A percentile compares a stretch with the other conserved stretches of the same genome.
These are phyloP conservation scores for Backusella mclennaniae DNA, from an alignment of 192 early-diverging fungal genomes.

Conservation along the genomic window DNA sequence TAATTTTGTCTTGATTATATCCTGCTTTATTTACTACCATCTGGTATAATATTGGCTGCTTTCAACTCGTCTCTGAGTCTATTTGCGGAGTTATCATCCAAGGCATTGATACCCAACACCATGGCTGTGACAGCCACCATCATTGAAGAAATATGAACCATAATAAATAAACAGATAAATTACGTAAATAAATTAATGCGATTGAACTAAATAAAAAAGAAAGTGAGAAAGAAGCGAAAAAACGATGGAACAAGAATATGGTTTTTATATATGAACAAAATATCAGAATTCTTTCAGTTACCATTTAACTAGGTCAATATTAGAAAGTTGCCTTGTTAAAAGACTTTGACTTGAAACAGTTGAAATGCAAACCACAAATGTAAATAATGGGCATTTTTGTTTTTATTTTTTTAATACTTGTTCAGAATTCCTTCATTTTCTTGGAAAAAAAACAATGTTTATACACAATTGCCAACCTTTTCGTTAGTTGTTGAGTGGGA, in stretches of 20 bases:
- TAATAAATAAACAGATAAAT: not conserved
- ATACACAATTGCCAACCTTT: not conserved
- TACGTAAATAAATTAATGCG: not conserved
- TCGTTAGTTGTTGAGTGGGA: no score
- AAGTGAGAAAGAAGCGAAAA: not conserved
- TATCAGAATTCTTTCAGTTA: not conserved
- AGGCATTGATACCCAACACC: slow-evolving; percentile 2
- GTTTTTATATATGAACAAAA: not conserved
- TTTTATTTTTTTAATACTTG: not conserved
- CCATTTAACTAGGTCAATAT: not conserved
- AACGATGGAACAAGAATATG: not conserved
- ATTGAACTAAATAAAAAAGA: not conserved
- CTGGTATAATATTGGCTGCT: not conserved
- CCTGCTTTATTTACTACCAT: not conserved
- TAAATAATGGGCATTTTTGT: not conserved
- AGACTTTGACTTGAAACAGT: not conserved
- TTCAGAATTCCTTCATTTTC: not conserved
- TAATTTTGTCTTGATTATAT: not conserved
- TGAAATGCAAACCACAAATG: not conserved
- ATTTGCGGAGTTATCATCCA: not conserved
- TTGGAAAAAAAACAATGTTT: not conserved
- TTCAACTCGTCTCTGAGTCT: not conserved
- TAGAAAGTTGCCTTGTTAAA: not conserved
- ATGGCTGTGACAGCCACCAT: slow-evolving; percentile 7
- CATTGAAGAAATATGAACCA: not conserved